Percentiles rank a stretch among this genome's conserved stretches.
phyloP scores from a whole-genome alignment of 2,329 filamentous ascomycete species.

The Colletotrichum tamarilloi region DNA sequence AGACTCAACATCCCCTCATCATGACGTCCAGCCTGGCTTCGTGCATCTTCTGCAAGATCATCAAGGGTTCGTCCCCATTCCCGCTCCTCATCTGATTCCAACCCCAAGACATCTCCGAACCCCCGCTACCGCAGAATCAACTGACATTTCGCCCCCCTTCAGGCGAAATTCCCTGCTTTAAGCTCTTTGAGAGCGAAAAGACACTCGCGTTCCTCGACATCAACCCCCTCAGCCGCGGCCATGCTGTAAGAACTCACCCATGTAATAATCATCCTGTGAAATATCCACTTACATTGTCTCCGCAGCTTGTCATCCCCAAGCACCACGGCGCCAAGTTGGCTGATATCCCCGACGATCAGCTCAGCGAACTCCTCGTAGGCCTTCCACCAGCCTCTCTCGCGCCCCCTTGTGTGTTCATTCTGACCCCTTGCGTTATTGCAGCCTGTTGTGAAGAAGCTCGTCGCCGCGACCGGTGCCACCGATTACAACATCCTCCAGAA shows the following conservation, averaged over 20 bases:
- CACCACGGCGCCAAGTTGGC: slow-evolving; percentile 90
- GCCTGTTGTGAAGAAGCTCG: slow-evolving; percentile 89
- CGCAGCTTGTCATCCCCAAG: slow-evolving; percentile 94
- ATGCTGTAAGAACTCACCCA: slow-evolving; percentile 73
- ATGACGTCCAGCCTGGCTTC: slow-evolving; percentile 64
- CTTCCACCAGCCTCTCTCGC: background rate
- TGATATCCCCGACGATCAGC: slow-evolving; percentile 91
- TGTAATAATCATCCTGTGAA: background rate
- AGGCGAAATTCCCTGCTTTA: slow-evolving; percentile 97
- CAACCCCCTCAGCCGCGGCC: slow-evolving; percentile 86
- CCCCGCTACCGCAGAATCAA: slow-evolving; percentile 1
- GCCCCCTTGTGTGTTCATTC: background rate
- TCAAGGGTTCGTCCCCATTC: slow-evolving; percentile 74
- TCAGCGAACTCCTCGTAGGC: slow-evolving; percentile 82
- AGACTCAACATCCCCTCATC: background rate
- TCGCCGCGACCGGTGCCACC: slow-evolving; percentile 76
- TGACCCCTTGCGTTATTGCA: slow-evolving; percentile 49
- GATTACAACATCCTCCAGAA: slow-evolving; percentile 98
- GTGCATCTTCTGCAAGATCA: slow-evolving; percentile 98
- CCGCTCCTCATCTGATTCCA: background rate
- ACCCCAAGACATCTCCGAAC: slow-evolving; percentile 24
- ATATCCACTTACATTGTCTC: slow-evolving; percentile 13
- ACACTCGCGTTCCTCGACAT: slow-evolving; percentile 97
- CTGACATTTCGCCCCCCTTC: slow-evolving; percentile 25
- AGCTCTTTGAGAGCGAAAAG: slow-evolving; percentile 95